Base-by-base conservation (phyloP, 371 early-diverging fungal genomes). In the Mucor lusitanicus region DNA sequence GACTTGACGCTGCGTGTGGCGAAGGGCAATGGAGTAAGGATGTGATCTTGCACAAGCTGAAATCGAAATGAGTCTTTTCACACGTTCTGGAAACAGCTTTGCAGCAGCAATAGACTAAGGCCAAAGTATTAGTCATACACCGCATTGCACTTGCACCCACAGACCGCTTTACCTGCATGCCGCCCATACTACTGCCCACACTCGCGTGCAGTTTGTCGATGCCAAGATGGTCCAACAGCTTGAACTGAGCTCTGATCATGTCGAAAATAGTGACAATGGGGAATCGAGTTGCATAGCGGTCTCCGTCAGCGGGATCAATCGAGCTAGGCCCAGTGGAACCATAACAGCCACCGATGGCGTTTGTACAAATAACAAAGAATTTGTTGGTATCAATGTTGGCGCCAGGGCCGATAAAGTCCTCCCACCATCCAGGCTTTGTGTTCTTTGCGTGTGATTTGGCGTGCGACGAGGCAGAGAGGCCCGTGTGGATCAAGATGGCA, bases 111-210 rank as follows among this genome's bases (percentile, higher is more conserved):
- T 77, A 3, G 94, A 93, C 83, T 85, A 69, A 6, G 25, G n/a
- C 21, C 6, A 21, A 23, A 12, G 12, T 5, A 25, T 50, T 23
- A 50, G 21, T 50, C 50, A 50, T 50, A 50, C 11, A 46, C 1
- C 46, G n/a, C 19, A 46, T 17, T 8, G 46, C 1, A n/a, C n/a
- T n/a, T n/a, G n/a, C n/a, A n/a, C n/a, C n/a, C n/a, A n/a, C n/a
- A n/a, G n/a, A n/a, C n/a, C n/a, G 12, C 21, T 58, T 62, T 77
- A 85, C 86, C 81, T 94, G 95, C 96, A 96, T 96, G 15, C 97
- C 97, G 50, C 97, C 97, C 97, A 97, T 97, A 75, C 94, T 94
- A 30, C 92, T 84, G 1, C 98, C 98, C 0, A 98, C 97, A 55
- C 90, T 89, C 17, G 97, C 97, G 75, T 97, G 90, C 55, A 97